Conservation (phyloP, 371 early-diverging fungal species). For the Mucor indicus region DNA sequence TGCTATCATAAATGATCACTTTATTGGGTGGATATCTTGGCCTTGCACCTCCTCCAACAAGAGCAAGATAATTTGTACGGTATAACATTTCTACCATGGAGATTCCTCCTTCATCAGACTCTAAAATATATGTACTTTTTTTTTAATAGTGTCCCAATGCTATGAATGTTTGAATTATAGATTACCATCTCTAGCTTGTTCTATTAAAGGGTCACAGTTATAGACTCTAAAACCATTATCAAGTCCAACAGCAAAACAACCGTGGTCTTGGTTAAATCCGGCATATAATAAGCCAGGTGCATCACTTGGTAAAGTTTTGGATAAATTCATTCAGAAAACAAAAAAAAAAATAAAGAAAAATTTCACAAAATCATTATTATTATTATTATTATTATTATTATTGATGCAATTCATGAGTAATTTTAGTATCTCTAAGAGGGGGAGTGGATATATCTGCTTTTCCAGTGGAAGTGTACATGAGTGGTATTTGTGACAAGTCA, state of each 20-base stretch:
- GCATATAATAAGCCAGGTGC: conserved; percentile 62
- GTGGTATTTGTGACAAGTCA: too few species aligned
- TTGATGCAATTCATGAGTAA: too few species aligned
- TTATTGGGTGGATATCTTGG: conserved; percentile 88
- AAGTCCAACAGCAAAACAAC: conserved; percentile 92
- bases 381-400: too few species aligned
- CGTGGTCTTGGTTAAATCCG: conserved; percentile 81
- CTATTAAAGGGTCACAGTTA: conserved; percentile 90
- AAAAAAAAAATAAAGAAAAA: not conserved
- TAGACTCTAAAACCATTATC: conserved; percentile 88
- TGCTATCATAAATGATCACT: conserved; percentile 88
- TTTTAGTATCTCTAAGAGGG: too few species aligned
- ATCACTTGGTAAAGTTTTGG: conserved; percentile 52
- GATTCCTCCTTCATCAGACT: conserved; percentile 85
- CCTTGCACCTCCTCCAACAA: conserved; percentile 94
- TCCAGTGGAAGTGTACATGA: too few species aligned
- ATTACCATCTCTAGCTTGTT: conserved; percentile 78
- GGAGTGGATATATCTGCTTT: too few species aligned
- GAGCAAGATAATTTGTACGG: conserved; percentile 87
- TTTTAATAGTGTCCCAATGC: too few species aligned
- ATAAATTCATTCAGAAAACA: conserved; percentile 50
- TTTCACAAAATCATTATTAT: too few species aligned
- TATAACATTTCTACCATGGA: conserved; percentile 95
- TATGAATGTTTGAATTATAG: too few species aligned
- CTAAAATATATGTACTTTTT: conserved; percentile 25